Evolutionary conservation across 2,329 filamentous ascomycete species (phyloP).

Genomic region (Graphilbum sp.): DNA sequence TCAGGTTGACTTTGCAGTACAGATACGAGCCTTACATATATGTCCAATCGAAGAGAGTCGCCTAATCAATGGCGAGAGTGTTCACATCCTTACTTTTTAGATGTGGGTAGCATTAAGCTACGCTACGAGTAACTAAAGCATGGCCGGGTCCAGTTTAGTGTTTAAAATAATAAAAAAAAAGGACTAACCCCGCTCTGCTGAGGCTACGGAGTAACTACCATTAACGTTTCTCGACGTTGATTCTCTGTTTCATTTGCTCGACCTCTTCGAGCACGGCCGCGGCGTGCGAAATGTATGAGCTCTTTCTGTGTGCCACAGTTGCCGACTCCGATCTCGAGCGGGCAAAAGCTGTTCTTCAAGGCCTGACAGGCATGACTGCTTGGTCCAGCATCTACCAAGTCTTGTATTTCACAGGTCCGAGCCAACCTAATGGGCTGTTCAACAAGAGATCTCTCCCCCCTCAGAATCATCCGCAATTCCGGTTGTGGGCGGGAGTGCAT

Average conservation of each 20-base stretch:
- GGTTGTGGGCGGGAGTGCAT: conserved; percentile 35
- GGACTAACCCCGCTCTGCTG: too few relatives aligned
- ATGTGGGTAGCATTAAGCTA: neutral
- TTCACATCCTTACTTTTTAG: neutral
- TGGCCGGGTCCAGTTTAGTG: too few relatives aligned
- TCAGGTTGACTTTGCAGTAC: conserved; percentile 40
- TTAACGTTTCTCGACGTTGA: too few relatives aligned
- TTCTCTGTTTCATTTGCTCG: too few relatives aligned
- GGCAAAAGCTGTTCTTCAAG: conserved; percentile 36
- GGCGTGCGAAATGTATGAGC: conserved; percentile 32
- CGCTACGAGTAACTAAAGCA: too few relatives aligned
- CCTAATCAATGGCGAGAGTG: too few relatives aligned
- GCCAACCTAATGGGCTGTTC: conserved; percentile 25
- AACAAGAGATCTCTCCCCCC: conserved; percentile 17
- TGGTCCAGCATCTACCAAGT: conserved; percentile 32
- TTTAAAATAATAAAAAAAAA: too few relatives aligned
- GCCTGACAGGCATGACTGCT: conserved; percentile 39
- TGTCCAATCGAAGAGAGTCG: too few relatives aligned
- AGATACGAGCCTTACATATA: conserved; percentile 48
- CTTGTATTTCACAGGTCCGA: conserved; percentile 35
- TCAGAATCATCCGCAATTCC: conserved; percentile 15
- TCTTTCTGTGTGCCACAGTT: conserved; percentile 40
- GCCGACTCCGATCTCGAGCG: conserved; percentile 33
- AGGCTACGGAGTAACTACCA: too few relatives aligned
- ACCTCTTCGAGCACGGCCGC: too few relatives aligned